phyloP scores from a whole-genome alignment of 306 rosid species.

The Medicago lupulina region DNA sequence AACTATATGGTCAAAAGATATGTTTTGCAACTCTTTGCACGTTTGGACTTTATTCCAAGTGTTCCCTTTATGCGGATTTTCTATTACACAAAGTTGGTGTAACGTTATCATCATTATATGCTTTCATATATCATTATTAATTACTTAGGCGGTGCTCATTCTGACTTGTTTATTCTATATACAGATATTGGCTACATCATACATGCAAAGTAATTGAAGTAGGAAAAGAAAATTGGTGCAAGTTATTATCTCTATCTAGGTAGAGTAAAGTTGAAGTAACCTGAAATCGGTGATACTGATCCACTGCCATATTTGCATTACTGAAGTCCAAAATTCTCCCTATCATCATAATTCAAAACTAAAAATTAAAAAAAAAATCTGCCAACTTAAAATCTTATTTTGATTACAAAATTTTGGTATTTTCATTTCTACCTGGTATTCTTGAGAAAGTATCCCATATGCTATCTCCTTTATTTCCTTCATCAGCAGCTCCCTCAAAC shows the following conservation, averaged over 20 bases:
- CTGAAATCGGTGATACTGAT: slow-evolving; percentile 95
- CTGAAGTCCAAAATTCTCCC: slow-evolving; percentile 96
- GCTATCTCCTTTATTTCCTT: slow-evolving; percentile 90
- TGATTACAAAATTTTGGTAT: neutral
- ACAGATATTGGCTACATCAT: slow-evolving; percentile 21
- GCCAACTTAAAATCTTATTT: neutral
- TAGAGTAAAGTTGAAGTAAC: slow-evolving; percentile 52
- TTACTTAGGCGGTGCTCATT: slow-evolving; percentile 34
- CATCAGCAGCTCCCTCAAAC: slow-evolving; percentile 91
- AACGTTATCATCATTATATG: slow-evolving; percentile 34
- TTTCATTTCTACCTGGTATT: slow-evolving; percentile 59
- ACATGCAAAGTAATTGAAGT: slow-evolving; percentile 18
- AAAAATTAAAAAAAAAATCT: neutral
- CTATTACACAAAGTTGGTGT: slow-evolving; percentile 42
- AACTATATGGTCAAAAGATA: too few relatives aligned
- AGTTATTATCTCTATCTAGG: neutral
- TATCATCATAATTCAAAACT: slow-evolving; percentile 22
- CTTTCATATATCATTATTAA: slow-evolving; percentile 15
- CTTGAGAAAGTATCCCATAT: slow-evolving; percentile 87
- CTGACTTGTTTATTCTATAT: slow-evolving; percentile 38
- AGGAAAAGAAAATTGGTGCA: slow-evolving; percentile 14
- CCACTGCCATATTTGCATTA: slow-evolving; percentile 89
- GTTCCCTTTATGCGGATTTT: slow-evolving; percentile 21
- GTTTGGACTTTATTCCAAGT: slow-evolving; percentile 23
- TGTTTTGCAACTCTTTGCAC: slow-evolving; percentile 25